phyloP scores from a whole-genome alignment of 2,329 filamentous ascomycete species.

The Bertia moriformis region DNA sequence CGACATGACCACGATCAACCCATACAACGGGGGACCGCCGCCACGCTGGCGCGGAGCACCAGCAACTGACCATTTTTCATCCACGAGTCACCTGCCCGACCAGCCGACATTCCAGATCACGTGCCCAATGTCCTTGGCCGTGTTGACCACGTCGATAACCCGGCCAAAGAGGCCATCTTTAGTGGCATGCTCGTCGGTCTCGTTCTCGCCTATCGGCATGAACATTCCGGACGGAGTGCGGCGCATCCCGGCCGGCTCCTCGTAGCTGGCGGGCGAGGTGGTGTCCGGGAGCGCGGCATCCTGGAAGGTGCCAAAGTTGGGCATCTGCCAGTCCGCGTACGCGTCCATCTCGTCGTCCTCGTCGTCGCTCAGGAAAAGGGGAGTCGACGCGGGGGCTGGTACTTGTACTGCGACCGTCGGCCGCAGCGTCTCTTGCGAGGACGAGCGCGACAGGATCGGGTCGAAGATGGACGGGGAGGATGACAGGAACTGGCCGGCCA shows the following conservation, averaged over 20 bases:
- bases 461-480: conserved; percentile 42
- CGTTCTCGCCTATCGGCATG: conserved; percentile 71
- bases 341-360: conserved; percentile 45
- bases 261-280: conserved; percentile 13
- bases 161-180: conserved; percentile 5
- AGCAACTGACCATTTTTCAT: too few species aligned
- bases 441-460: conserved; percentile 51
- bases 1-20: too few species aligned
- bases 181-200: conserved; percentile 20
- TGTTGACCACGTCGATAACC: conserved; percentile 8
- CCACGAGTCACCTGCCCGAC: conserved; percentile 6
- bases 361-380: conserved; percentile 48
- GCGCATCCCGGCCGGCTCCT: conserved; percentile 48
- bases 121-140: conserved; percentile 8
- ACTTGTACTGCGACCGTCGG: conserved; percentile 23
- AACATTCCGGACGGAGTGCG: conserved; percentile 80
- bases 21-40: too few species aligned
- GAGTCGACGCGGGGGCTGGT: conserved; percentile 46
- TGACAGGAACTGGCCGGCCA: conserved; percentile 11
- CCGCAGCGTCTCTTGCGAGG: conserved; percentile 69
- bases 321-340: conserved; percentile 23
- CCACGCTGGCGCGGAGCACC: too few species aligned
- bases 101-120: conserved; percentile 11
- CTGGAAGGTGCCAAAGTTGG: conserved; percentile 11
- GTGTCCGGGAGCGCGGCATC: conserved; percentile 13